Conservation (phyloP, 495 filamentous ascomycete genomes). For the Tricharina praecox region DNA sequence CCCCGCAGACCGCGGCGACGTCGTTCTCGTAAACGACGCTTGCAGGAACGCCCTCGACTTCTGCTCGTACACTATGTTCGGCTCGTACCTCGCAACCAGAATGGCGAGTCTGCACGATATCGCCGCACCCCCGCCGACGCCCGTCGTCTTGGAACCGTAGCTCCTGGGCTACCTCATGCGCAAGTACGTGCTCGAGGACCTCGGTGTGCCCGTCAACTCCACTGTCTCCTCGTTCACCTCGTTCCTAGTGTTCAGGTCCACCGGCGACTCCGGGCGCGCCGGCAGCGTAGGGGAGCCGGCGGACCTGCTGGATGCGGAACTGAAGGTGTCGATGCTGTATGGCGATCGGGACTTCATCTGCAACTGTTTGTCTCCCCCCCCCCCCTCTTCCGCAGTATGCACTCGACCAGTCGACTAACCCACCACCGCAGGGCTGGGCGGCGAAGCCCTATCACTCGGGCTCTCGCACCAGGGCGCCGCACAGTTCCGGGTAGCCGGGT, state of each 20-base stretch:
- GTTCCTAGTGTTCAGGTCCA: slow-evolving; percentile 32
- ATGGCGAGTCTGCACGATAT: slow-evolving; percentile 45
- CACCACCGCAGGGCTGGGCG: slow-evolving; percentile 31
- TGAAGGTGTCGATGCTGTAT: slow-evolving; percentile 36
- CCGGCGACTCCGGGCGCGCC: slow-evolving; percentile 27
- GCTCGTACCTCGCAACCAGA: neutral
- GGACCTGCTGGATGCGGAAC: slow-evolving; percentile 35
- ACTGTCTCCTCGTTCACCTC: slow-evolving; percentile 36
- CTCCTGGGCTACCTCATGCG: slow-evolving; percentile 46
- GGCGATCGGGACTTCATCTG: slow-evolving; percentile 42
- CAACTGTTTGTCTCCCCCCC: slow-evolving; percentile 35
- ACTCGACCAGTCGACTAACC: neutral
- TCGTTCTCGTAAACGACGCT: slow-evolving; percentile 29
- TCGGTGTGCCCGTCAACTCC: slow-evolving; percentile 49
- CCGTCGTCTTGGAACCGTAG: slow-evolving; percentile 43
- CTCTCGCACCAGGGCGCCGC: slow-evolving; percentile 27
- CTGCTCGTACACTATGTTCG: neutral
- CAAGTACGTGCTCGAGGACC: slow-evolving; percentile 38
- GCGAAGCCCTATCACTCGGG: slow-evolving; percentile 38
- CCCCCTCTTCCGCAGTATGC: too few species aligned
- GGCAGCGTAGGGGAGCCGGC: slow-evolving; percentile 35
- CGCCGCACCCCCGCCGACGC: slow-evolving; percentile 30
- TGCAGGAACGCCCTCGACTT: slow-evolving; percentile 5
- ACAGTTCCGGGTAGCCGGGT: slow-evolving; percentile 38
- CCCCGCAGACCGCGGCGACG: slow-evolving; percentile 37